Base-by-base conservation (phyloP, 2,329 filamentous ascomycete genomes). In the Claviceps pazoutovae region DNA sequence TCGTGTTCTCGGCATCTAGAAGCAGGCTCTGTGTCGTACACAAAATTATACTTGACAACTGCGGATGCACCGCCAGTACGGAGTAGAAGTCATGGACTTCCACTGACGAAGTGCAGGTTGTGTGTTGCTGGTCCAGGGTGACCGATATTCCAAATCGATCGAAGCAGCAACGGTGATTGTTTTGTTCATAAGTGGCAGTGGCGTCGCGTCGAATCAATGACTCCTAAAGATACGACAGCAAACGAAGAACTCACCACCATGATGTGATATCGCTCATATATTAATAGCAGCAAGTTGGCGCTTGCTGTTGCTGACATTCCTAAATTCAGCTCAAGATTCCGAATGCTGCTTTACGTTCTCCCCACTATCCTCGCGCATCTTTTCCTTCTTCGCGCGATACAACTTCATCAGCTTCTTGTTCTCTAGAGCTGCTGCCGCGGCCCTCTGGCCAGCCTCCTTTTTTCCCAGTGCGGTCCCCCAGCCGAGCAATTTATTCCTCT, bases 361-460 rank as follows among this genome's bases (percentile, higher is more conserved):
- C 23, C 11, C 46, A 41, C 37, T 41, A 7, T 21, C 21, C 21
- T 49, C 43, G 8, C 23, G 38, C 19, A 26, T 39, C 23, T 36
- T 14, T 34, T 50, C 49, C 65, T 75, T 81, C 60, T 74, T 76
- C 21, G 70, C 67, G 21, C 64, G 60, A 41, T 74, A 75, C 23
- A 65, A 60, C 55, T 72, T 73, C 47, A 82, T 78, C 56, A 86
- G 58, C 59, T 82, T 84, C 63, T 81, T 83, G 60, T 88, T 82
- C 43, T 74, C 70, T 62, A 90, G 60, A 0, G 83, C 84, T 57
- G 72, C 70, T 43, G 70, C 66, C 1, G 86, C 86, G 1, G 86
- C 86, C 57, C 77, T 81, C 14, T 76, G 70, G 0, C 82, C 82
- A 1, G 85, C 86, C 52, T 87, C 82, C 52, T 77, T 79, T 67